A percentile compares a stretch with the other conserved stretches of the same genome.
These are phyloP conservation scores for Thuja plicata DNA, from an alignment of 83 land plant species.

Conservation along the genomic window DNA sequence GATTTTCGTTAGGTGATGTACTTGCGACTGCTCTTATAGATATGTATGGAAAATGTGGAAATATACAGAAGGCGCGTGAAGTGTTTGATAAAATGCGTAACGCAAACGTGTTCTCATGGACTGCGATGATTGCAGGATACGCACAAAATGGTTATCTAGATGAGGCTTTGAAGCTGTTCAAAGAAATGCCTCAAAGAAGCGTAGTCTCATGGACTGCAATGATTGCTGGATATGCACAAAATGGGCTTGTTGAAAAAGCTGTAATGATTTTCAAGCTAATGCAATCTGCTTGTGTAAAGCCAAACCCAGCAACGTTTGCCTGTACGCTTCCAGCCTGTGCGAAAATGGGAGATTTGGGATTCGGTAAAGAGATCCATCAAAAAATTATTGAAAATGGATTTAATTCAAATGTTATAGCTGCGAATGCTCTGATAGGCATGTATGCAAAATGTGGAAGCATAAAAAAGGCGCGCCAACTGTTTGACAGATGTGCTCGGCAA, in stretches of 20 bases:
- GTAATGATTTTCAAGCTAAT: constrained; percentile 24
- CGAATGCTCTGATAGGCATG: no score
- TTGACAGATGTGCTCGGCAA: neutral
- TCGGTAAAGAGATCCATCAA: no score
- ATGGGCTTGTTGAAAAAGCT: neutral
- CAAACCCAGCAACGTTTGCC: no score
- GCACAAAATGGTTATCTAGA: neutral
- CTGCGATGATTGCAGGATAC: neutral
- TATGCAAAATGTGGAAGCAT: no score
- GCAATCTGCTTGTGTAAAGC: no score
- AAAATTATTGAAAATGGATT: no score
- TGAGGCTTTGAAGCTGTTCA: neutral
- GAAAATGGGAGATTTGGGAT: no score
- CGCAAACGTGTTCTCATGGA: neutral
- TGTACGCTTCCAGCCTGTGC: no score
- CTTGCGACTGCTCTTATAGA: neutral
- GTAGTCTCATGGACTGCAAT: neutral
- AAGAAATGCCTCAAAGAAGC: neutral
- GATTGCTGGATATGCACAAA: neutral
- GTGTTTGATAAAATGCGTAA: neutral
- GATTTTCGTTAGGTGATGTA: neutral
- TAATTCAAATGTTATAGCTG: no score
- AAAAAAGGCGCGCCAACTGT: no score
- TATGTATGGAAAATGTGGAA: neutral
- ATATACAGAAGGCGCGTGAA: neutral